These are phyloP conservation scores for Aspergillus flavus DNA, from an alignment of 2,329 filamentous ascomycete species.

Conservation along the genomic window DNA sequence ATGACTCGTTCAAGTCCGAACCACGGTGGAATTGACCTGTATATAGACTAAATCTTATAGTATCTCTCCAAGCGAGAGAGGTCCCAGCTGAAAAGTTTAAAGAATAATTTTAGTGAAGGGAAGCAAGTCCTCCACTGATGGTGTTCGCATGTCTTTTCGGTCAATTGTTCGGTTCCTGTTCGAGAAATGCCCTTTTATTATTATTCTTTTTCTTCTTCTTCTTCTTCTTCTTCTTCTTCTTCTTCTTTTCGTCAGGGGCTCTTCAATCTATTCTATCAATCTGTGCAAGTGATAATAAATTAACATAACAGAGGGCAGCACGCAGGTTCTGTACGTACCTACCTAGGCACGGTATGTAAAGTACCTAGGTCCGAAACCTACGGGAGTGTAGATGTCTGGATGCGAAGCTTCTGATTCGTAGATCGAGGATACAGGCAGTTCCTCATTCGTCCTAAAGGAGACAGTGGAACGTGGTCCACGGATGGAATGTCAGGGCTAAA, in stretches of 20 bases:
- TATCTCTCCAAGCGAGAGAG: neutral
- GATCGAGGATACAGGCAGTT: conserved; percentile 1
- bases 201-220: too few relatives aligned
- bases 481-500: conserved; percentile 12
- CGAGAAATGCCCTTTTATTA: too few relatives aligned
- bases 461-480: neutral
- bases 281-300: neutral
- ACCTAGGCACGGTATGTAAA: too few relatives aligned
- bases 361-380: neutral
- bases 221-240: too few relatives aligned
- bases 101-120: neutral
- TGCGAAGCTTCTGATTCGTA: neutral
- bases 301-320: too few relatives aligned
- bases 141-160: neutral
- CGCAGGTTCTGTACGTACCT: neutral
- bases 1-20: neutral
- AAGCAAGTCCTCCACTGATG: neutral
- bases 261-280: neutral
- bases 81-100: neutral
- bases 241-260: neutral
- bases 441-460: neutral
- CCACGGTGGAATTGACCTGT: neutral
- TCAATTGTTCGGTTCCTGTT: neutral
- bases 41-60: neutral
- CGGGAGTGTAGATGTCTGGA: neutral